phyloP scores from a whole-genome alignment of 495 filamentous ascomycete genomes.

The Daldinia concentrica region DNA sequence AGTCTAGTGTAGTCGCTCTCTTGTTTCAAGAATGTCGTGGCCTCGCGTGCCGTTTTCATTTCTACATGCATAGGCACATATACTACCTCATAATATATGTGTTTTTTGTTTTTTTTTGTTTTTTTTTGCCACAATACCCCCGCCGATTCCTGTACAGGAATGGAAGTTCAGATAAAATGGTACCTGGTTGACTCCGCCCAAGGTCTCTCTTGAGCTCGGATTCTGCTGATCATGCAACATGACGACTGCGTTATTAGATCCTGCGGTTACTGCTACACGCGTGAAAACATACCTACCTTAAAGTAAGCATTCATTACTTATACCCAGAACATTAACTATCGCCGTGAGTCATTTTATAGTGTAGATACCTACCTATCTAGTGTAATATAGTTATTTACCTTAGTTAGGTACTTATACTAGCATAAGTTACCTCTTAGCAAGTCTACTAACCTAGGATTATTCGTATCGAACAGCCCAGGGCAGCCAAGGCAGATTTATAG shows the following conservation, averaged over 20 bases:
- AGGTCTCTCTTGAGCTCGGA: slow-evolving; percentile 6
- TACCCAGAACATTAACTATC: neutral
- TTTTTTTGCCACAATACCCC: neutral
- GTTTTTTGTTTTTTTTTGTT: too few relatives aligned
- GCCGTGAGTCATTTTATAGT: neutral
- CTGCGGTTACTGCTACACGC: neutral
- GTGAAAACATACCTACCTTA: neutral
- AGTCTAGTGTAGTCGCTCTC: slow-evolving; percentile 5
- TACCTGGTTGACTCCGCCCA: slow-evolving; percentile 4
- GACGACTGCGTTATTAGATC: neutral
- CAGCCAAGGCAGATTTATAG: neutral
- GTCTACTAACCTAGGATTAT: too few relatives aligned
- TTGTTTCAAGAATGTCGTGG: slow-evolving; percentile 19
- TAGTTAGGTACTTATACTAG: too few relatives aligned
- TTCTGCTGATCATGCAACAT: slow-evolving; percentile 37
- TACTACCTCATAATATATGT: neutral
- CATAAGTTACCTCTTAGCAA: too few relatives aligned
- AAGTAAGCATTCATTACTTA: too few relatives aligned
- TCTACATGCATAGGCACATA: neutral
- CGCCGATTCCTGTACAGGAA: neutral
- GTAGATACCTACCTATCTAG: too few relatives aligned
- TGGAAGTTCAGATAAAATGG: slow-evolving; percentile 12
- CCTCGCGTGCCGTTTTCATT: slow-evolving; percentile 14
- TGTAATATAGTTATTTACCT: too few relatives aligned
- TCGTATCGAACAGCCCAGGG: too few relatives aligned